Conservation (phyloP, 148 eudicot species). For the Bassia scoparia region DNA sequence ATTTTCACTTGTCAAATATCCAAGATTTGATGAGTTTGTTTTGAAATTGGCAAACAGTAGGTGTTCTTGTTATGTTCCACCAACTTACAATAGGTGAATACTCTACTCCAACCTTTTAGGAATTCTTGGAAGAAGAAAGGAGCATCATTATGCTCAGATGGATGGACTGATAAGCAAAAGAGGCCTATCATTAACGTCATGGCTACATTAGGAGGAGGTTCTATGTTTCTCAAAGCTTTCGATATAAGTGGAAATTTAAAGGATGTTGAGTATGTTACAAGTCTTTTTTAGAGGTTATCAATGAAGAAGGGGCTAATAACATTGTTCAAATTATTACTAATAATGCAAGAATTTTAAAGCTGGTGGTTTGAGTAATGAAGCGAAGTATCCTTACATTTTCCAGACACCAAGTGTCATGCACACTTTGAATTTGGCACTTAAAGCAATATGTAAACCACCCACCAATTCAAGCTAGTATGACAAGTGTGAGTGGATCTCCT, state of each 20-base stretch:
- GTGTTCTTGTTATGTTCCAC: background rate
- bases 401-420: background rate
- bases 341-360: slow-evolving; percentile 3
- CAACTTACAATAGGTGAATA: background rate
- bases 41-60: background rate
- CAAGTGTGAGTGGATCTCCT: background rate
- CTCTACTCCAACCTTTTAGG: background rate
- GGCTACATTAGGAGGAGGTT: background rate
- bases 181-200: slow-evolving; percentile 8
- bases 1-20: slow-evolving; percentile 2
- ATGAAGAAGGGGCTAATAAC: background rate
- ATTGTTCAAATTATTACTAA: slow-evolving; percentile 2
- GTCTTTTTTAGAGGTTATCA: background rate
- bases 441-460: background rate
- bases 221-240: background rate
- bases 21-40: background rate
- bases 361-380: background rate
- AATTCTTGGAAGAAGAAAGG: background rate
- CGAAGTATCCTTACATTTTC: background rate
- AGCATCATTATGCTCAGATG: background rate
- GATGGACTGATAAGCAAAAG: background rate
- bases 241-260: background rate
- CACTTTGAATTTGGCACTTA: background rate
- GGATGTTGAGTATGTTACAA: background rate
- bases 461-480: background rate